Conservation (phyloP, 768 basidiomycete species). For the Trichaptum fuscoviolaceum region DNA sequence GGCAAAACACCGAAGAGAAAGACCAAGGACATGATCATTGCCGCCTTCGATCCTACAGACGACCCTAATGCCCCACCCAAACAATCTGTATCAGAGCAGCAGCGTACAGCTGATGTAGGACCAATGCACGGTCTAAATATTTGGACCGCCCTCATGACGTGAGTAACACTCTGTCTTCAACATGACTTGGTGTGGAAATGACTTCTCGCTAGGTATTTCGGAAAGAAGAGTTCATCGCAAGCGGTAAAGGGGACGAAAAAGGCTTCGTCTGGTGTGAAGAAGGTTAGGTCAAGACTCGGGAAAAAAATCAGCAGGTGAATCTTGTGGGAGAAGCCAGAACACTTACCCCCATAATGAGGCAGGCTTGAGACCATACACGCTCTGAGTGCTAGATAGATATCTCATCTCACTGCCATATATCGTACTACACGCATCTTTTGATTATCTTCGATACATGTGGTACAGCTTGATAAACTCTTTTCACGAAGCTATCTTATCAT, state of each 20-base stretch:
- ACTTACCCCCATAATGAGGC: too few species aligned
- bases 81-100: conserved; percentile 56
- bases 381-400: too few species aligned
- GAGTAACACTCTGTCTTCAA: conserved; percentile 12
- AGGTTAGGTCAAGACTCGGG: background rate
- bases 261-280: background rate
- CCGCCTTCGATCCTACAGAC: conserved; percentile 46
- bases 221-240: background rate
- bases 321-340: too few species aligned
- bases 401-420: too few species aligned
- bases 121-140: conserved; percentile 51
- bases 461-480: background rate
- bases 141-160: conserved; percentile 51
- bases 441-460: background rate
- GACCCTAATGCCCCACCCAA: conserved; percentile 39
- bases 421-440: too few species aligned
- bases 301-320: background rate
- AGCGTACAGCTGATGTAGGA: conserved; percentile 33
- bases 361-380: too few species aligned
- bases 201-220: background rate
- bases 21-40: conserved; percentile 38
- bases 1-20: conserved; percentile 44
- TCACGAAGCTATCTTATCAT: background rate
- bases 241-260: background rate
- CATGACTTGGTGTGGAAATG: background rate